Evolutionary conservation across 2,329 filamentous ascomycete species (phyloP).

Genomic region (Biscogniauxia marginata): DNA sequence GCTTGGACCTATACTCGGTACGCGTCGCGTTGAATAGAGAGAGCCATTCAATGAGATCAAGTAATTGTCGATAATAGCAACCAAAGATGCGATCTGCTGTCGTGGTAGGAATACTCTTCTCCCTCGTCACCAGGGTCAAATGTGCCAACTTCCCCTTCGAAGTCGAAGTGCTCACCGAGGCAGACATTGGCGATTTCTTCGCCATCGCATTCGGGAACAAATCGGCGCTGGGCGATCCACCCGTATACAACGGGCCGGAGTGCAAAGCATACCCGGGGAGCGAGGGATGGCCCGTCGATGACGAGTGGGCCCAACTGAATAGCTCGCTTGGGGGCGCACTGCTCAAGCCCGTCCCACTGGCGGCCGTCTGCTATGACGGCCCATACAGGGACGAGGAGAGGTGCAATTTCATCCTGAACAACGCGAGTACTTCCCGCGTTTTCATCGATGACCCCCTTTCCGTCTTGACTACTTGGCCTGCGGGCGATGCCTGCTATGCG

Average conservation of each 20-base stretch:
- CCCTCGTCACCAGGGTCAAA: slow-evolving; percentile 5
- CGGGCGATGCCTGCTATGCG: slow-evolving; percentile 37
- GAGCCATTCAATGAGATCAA: background rate
- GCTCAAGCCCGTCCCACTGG: slow-evolving; percentile 32
- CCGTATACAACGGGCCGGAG: slow-evolving; percentile 22
- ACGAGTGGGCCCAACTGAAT: slow-evolving; percentile 32
- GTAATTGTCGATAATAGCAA: background rate
- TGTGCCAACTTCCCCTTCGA: slow-evolving; percentile 26
- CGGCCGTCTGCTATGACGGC: slow-evolving; percentile 33
- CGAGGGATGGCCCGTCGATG: slow-evolving; percentile 29
- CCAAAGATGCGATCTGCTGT: slow-evolving; percentile 12
- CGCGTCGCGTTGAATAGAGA: background rate
- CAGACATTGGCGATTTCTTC: slow-evolving; percentile 33
- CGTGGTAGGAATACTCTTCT: slow-evolving; percentile 2
- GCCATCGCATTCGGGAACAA: slow-evolving; percentile 29
- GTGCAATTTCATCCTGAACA: slow-evolving; percentile 31
- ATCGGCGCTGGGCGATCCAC: slow-evolving; percentile 14
- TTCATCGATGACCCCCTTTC: slow-evolving; percentile 34
- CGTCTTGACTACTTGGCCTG: slow-evolving; percentile 33
- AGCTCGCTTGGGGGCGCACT: slow-evolving; percentile 31
- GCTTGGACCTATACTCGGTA: background rate
- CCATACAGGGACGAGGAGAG: slow-evolving; percentile 25
- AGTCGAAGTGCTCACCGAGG: slow-evolving; percentile 28
- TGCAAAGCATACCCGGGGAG: slow-evolving; percentile 33
- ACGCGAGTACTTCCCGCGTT: slow-evolving; percentile 30